A percentile compares a stretch with the other conserved stretches of the same genome.
phyloP scores from a whole-genome alignment of 2,329 filamentous ascomycete genomes.

The Didymella lethalis region DNA sequence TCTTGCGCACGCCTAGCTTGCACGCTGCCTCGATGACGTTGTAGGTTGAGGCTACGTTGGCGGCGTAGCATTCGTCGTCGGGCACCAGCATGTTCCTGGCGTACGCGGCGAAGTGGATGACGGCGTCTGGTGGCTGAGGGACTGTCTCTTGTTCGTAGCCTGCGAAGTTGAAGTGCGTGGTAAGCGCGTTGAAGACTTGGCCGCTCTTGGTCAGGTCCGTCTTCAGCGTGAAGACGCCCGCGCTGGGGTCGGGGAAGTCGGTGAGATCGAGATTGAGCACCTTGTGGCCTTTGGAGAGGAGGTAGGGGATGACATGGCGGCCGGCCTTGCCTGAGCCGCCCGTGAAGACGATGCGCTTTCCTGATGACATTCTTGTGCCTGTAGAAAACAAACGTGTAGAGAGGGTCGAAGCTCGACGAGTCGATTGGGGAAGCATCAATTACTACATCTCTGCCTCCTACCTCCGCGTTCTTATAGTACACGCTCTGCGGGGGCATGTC shows the following conservation, averaged over 20 bases:
- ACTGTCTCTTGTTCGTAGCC: slow-evolving; percentile 57
- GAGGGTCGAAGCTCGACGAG: not conserved
- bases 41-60: slow-evolving; percentile 65
- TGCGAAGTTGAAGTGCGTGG: slow-evolving; percentile 63
- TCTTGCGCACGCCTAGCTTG: slow-evolving; percentile 68
- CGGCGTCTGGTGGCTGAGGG: slow-evolving; percentile 62
- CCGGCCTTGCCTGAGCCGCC: slow-evolving; percentile 63
- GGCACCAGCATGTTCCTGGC: slow-evolving; percentile 68
- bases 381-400: not conserved
- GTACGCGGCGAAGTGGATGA: slow-evolving; percentile 68
- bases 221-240: slow-evolving; percentile 62
- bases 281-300: slow-evolving; percentile 60
- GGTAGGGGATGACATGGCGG: slow-evolving; percentile 62
- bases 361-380: slow-evolving; percentile 33
- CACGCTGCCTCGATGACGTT: slow-evolving; percentile 70
- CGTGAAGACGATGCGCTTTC: slow-evolving; percentile 53
- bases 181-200: slow-evolving; percentile 63
- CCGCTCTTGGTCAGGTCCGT: slow-evolving; percentile 64
- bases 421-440: slow-evolving; percentile 5
- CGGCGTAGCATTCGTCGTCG: slow-evolving; percentile 66
- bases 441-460: not conserved
- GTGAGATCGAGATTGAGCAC: slow-evolving; percentile 65
- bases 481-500: slow-evolving; percentile 14
- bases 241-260: slow-evolving; percentile 54
- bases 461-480: slow-evolving; percentile 6